Evolutionary conservation across 805 yeast genomes (phyloP), one percentile per base, ranked within the genome.

Genomic region (Huiozyma sinensis): DNA sequence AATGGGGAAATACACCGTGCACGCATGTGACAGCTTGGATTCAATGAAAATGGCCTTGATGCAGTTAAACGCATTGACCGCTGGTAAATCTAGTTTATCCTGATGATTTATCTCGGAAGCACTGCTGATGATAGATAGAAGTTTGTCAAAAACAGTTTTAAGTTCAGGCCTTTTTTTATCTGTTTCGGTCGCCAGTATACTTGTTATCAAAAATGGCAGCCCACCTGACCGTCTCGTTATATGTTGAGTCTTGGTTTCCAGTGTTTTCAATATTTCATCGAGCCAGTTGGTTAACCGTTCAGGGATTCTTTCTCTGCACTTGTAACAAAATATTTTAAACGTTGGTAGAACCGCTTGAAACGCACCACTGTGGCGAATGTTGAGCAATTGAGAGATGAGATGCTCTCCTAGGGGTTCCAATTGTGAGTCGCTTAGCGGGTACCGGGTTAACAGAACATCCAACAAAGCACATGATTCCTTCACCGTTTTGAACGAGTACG

Each of bases 221-320:
- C 97, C 97, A 2, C 95, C 97, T 1, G 97, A 88, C 50, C 97
- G 70, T 58, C 97, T 73, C 0, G 95, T 83, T 42, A 89, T 82
- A 39, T 75, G 73, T 53, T 86, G 89, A 0, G 82, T 69, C 52
- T 73, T 76, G 0, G 68, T 67, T 47, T 72, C 71, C 28, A 85
- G 65, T 39, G 77, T 57, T 4, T 58, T 55, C 11, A 88, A 52
- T 50, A 76, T 81, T n/a, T 67, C 61, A 11, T 67, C 56, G 3
- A 88, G 61, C 95, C 95, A 86, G 10, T 50, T 44, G 8, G 57
- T 54, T 5, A 89, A 79, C 36, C 64, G 66, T 0, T 50, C 51
- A 11, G 68, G 59, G 6, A 70, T 51, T 0, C 60, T 61, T 11
- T 54, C 48, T n/a, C 57, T 50, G 57, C 90, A 79, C n/a, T 76